Conservation (phyloP, 495 filamentous ascomycete genomes). For the Hyphodiscus hymeniophilus region DNA sequence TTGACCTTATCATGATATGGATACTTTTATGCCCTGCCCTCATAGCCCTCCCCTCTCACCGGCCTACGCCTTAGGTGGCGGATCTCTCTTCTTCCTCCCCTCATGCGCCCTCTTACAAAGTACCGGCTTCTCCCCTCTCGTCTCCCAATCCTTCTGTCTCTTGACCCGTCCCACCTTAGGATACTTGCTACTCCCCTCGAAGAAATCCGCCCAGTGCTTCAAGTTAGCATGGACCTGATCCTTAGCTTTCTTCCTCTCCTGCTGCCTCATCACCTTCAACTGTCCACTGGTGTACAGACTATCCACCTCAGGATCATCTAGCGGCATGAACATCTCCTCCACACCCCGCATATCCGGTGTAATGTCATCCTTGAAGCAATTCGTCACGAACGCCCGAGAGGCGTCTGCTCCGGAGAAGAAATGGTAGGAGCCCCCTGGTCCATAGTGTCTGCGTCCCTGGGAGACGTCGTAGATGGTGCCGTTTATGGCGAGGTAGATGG, state of each 20-base stretch:
- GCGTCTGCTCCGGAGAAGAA: constrained; percentile 87
- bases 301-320: constrained; percentile 54
- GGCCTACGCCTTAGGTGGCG: constrained; percentile 27
- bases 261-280: constrained; percentile 44
- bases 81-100: constrained; percentile 27
- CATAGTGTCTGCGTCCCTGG: constrained; percentile 66
- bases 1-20: neutral
- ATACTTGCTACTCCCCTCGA: constrained; percentile 68
- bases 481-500: constrained; percentile 90
- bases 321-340: constrained; percentile 80
- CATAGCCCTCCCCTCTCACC: constrained; percentile 13
- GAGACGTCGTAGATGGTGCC: constrained; percentile 92
- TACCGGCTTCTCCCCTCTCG: constrained; percentile 30
- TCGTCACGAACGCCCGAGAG: constrained; percentile 88
- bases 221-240: constrained; percentile 48
- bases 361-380: constrained; percentile 82
- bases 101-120: constrained; percentile 39
- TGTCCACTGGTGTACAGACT: constrained; percentile 39
- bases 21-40: neutral
- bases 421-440: constrained; percentile 79
- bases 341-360: constrained; percentile 76
- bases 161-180: constrained; percentile 60
- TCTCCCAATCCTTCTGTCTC: constrained; percentile 37
- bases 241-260: constrained; percentile 42
- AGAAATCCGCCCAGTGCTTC: constrained; percentile 64